Conservation (phyloP, 768 basidiomycete species). For the Pulveroboletus sp. region DNA sequence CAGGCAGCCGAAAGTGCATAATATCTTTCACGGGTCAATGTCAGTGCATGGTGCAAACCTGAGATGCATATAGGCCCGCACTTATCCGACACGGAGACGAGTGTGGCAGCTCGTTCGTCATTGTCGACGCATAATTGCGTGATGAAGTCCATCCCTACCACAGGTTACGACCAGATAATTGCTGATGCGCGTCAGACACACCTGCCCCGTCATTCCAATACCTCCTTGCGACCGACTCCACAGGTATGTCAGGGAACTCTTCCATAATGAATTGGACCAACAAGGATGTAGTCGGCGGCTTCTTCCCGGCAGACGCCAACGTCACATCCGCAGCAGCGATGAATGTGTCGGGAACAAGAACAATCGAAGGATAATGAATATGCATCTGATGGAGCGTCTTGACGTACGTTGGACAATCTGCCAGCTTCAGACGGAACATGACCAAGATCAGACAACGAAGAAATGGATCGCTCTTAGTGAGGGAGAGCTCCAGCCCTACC, state of each 20-base stretch:
- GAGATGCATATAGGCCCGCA: conserved; percentile 38
- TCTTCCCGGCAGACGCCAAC: conserved; percentile 40
- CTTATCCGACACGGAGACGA: conserved; percentile 81
- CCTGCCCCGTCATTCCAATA: conserved; percentile 87
- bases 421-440: conserved; percentile 43
- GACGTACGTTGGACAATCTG: conserved; percentile 84
- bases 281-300: conserved; percentile 46
- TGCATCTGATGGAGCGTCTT: conserved; percentile 87
- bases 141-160: conserved; percentile 70
- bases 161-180: not conserved
- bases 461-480: not conserved
- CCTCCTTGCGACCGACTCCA: conserved; percentile 69
- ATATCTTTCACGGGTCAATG: conserved; percentile 47
- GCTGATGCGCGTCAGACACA: conserved; percentile 21
- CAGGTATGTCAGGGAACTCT: conserved; percentile 61
- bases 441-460: not conserved
- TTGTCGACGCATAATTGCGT: conserved; percentile 74
- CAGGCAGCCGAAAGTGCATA: conserved; percentile 82
- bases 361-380: conserved; percentile 60
- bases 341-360: conserved; percentile 83
- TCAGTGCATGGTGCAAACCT: conserved; percentile 1
- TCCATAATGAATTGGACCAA: conserved; percentile 70
- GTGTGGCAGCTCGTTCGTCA: conserved; percentile 73
- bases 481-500: conserved; percentile 35
- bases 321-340: conserved; percentile 53